Evolutionary conservation across 2,329 filamentous ascomycete genomes (phyloP).

Genomic region (Pleoardoris graminearum): DNA sequence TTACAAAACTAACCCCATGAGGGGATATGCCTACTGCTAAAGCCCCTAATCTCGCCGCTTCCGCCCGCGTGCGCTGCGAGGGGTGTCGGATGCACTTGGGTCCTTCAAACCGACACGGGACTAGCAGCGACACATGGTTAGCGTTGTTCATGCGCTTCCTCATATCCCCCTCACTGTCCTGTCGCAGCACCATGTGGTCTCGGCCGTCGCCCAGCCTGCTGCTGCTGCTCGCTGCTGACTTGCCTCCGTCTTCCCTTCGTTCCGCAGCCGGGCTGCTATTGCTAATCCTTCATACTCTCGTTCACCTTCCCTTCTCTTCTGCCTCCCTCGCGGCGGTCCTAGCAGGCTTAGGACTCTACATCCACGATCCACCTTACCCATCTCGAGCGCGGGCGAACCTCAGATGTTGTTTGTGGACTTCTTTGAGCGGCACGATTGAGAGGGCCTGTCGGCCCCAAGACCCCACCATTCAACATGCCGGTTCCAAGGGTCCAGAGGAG

Average conservation of each 20-base stretch:
- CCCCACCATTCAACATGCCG: conserved; percentile 30
- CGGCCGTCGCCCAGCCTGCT: conserved; percentile 39
- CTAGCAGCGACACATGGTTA: conserved; percentile 39
- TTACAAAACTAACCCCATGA: conserved; percentile 20
- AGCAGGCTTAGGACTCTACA: conserved; percentile 39
- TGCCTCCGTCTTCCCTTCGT: conserved; percentile 39
- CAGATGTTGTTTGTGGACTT: conserved; percentile 42
- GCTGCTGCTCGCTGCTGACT: conserved; percentile 37
- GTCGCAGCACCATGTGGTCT: conserved; percentile 40
- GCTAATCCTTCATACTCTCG: conserved; percentile 40
- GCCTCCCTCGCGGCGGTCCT: conserved; percentile 36
- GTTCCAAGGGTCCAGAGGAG: conserved; percentile 25
- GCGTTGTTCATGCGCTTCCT: conserved; percentile 44
- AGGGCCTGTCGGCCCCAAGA: conserved; percentile 29
- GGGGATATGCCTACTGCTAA: conserved; percentile 11
- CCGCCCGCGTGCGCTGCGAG: conserved; percentile 20
- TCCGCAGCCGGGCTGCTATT: conserved; percentile 45
- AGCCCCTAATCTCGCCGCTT: conserved; percentile 34
- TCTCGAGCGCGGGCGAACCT: conserved; percentile 27
- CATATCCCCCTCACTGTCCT: conserved; percentile 40
- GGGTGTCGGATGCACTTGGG: conserved; percentile 24
- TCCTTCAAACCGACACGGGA: conserved; percentile 44
- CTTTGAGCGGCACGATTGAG: conserved; percentile 40
- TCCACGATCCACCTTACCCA: conserved; percentile 16
- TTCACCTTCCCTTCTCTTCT: conserved; percentile 29